Evolutionary conservation across 495 filamentous ascomycete genomes (phyloP).

Genomic region (Neurospora pannonica): DNA sequence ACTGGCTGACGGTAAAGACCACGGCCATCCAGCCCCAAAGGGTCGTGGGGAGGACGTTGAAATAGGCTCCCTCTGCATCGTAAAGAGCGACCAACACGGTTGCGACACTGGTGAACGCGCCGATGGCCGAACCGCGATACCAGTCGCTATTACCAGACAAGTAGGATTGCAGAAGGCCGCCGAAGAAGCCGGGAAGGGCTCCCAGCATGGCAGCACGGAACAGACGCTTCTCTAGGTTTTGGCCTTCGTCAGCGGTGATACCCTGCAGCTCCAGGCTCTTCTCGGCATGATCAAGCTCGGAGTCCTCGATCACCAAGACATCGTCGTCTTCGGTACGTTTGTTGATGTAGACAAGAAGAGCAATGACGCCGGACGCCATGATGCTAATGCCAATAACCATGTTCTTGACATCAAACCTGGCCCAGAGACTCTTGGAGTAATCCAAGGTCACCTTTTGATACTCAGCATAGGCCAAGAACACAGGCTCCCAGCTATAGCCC

Average conservation of each 20-base stretch:
- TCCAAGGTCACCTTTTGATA: constrained; percentile 73
- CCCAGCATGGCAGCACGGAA: constrained; percentile 25
- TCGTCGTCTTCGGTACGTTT: constrained; percentile 33
- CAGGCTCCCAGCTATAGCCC: constrained; percentile 21
- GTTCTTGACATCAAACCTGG: constrained; percentile 73
- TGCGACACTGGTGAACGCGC: constrained; percentile 53
- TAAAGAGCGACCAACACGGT: constrained; percentile 51
- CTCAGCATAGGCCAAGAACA: constrained; percentile 52
- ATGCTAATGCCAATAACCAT: constrained; percentile 74
- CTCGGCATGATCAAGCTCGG: constrained; percentile 35
- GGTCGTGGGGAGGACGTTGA: constrained; percentile 61
- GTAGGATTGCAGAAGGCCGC: constrained; percentile 19
- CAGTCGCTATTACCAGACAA: constrained; percentile 26
- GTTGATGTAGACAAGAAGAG: constrained; percentile 64
- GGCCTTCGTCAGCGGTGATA: constrained; percentile 18
- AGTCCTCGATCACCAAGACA: constrained; percentile 31
- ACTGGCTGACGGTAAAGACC: constrained; percentile 72
- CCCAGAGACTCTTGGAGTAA: constrained; percentile 81
- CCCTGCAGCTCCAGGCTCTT: constrained; percentile 31
- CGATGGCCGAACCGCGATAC: constrained; percentile 31
- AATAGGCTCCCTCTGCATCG: constrained; percentile 35
- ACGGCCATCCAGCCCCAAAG: constrained; percentile 82
- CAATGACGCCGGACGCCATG: constrained; percentile 53
- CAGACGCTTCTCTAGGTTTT: constrained; percentile 27
- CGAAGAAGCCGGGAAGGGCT: constrained; percentile 16